These are phyloP conservation scores for Irpex lacteus DNA, from an alignment of 1,284 basidiomycete species.

Conservation along the genomic window DNA sequence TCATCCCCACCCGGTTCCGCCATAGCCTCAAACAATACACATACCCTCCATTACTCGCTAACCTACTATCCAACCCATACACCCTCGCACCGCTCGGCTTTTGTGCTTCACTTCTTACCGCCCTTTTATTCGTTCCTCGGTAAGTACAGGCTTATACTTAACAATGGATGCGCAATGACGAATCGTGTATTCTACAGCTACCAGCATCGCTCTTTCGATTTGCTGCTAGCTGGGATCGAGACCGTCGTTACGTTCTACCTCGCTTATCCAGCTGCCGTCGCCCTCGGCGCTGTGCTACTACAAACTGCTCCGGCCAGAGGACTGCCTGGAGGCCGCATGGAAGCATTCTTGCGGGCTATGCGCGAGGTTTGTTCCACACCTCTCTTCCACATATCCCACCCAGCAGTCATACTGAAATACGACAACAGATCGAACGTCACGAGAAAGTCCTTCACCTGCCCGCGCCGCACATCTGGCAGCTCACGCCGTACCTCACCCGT, in stretches of 20 bases:
- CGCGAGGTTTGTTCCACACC: constrained; percentile 57
- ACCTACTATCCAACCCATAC: constrained; percentile 52
- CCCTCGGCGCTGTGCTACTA: constrained; percentile 79
- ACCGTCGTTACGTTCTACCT: constrained; percentile 77
- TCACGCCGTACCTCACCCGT: constrained; percentile 47
- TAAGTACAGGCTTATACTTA: constrained; percentile 31
- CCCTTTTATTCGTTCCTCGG: constrained; percentile 46
- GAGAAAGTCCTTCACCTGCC: constrained; percentile 76
- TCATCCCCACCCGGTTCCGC: constrained; percentile 43
- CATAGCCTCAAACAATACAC: constrained; percentile 29
- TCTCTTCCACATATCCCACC: background rate
- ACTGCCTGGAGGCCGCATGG: constrained; percentile 63
- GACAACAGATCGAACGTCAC: constrained; percentile 68
- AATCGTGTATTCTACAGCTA: constrained; percentile 31
- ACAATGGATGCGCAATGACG: constrained; percentile 11
- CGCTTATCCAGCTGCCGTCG: constrained; percentile 76
- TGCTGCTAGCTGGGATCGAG: constrained; percentile 71
- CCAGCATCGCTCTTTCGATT: constrained; percentile 69
- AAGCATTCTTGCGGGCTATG: constrained; percentile 73
- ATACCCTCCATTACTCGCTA: constrained; percentile 34
- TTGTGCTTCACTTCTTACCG: constrained; percentile 39
- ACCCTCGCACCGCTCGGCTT: constrained; percentile 42
- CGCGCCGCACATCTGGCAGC: constrained; percentile 84
- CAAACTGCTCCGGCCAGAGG: constrained; percentile 81
- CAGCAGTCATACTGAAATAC: background rate